phyloP scores from a whole-genome alignment of 2,329 filamentous ascomycete species.

The Fusarium pilosicola region DNA sequence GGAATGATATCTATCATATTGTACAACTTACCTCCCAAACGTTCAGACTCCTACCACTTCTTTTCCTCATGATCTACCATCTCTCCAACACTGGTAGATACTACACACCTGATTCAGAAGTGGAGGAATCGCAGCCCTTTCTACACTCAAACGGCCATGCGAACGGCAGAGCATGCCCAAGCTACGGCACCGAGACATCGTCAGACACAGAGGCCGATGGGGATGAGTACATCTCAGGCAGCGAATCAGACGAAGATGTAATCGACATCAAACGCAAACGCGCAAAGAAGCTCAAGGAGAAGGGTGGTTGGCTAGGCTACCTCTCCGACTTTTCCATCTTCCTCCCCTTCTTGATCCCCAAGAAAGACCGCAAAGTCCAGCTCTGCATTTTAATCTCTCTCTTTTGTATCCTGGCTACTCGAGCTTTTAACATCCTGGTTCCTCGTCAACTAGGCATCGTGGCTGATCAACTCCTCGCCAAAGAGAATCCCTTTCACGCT shows the following conservation, averaged over 20 bases:
- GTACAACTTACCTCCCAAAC: slow-evolving; percentile 8
- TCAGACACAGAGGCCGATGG: neutral
- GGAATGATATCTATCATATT: neutral
- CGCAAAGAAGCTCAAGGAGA: slow-evolving; percentile 41
- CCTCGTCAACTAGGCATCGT: slow-evolving; percentile 48
- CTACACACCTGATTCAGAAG: neutral
- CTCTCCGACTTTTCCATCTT: slow-evolving; percentile 47
- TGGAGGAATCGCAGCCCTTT: slow-evolving; percentile 30
- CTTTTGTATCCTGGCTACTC: slow-evolving; percentile 32
- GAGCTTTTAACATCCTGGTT: slow-evolving; percentile 46
- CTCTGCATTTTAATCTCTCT: slow-evolving; percentile 41
- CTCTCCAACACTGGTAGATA: neutral
- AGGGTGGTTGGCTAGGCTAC: slow-evolving; percentile 48
- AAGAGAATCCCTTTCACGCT: slow-evolving; percentile 31
- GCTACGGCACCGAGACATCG: slow-evolving; percentile 25
- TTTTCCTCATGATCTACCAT: neutral
- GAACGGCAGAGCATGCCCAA: neutral
- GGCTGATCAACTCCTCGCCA: slow-evolving; percentile 43
- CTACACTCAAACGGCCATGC: neutral
- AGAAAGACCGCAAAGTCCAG: slow-evolving; percentile 47
- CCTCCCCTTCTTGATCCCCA: slow-evolving; percentile 46
- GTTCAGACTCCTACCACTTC: neutral
- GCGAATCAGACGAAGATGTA: slow-evolving; percentile 39
- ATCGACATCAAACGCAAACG: slow-evolving; percentile 43
- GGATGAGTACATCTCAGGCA: slow-evolving; percentile 1